Base-by-base conservation (phyloP, 1,284 basidiomycete species). In the Puccinia horiana region DNA sequence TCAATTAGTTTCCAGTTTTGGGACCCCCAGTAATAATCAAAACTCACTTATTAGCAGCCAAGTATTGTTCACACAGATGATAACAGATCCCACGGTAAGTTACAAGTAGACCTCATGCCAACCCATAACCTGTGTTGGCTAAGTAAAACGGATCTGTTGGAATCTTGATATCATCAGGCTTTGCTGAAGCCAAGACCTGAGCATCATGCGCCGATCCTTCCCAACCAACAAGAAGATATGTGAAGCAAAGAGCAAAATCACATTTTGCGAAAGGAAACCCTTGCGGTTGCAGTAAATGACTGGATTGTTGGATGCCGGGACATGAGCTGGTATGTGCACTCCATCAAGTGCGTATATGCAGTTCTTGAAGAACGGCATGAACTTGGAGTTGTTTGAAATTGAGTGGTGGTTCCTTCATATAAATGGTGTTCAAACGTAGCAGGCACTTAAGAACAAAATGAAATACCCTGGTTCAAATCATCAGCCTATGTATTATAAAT, bases 51-150 rank as follows among this genome's bases (percentile, higher is more conserved):
- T 69, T 8, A 44, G 6, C 23, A 2, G 65, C 65, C 44, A 20
- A 5, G 3, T 20, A 83, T 87, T 87, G 88, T 84, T 88, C 87
- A 20, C 84, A 82, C 29, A 88, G 83, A 84, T 88, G 87, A 83
- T 88, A 89, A 0, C 86, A 83, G 0, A 86, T 83, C 49, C 85
- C 85, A 40, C 84, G 84, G 83, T 88, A 88, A 2, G 87, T 88
- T 8, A 85, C 83, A 26, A 88, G 35, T 2, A 44, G 3, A 14
- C 29, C 58, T 5, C 9, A 0, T n/a, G 52, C 26, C 18, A 69
- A 40, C 8, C 32, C 49, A 29, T 69, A 80, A 8, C 69, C 44
- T 20, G 49, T 52, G 61, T 35, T 26, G 18, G 77, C 63, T 23
- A 80, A 35, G 26, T 56, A 80, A 58, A 56, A 80, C 0, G 9